Evolutionary conservation across 2,329 filamentous ascomycete genomes (phyloP).

Genomic region (Erysiphe pisi): DNA sequence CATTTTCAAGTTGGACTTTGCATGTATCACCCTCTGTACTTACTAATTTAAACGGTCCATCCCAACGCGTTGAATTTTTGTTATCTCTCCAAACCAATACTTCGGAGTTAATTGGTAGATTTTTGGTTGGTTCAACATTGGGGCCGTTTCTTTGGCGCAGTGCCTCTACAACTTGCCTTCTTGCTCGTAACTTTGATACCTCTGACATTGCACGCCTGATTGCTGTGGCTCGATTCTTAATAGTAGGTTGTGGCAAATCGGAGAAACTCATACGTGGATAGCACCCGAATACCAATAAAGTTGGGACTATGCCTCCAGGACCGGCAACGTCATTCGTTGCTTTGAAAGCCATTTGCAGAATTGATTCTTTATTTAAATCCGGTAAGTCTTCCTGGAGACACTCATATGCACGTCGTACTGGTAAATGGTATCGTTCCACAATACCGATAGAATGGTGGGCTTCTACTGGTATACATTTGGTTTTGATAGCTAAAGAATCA

Average conservation of each 20-base stretch:
- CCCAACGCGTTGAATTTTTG: neutral
- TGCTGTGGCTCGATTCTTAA: neutral
- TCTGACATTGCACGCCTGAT: neutral
- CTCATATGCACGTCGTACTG: neutral
- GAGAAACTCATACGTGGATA: neutral
- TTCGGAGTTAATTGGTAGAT: neutral
- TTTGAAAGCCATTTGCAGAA: too few species aligned
- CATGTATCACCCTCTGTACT: neutral
- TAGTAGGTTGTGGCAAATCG: neutral
- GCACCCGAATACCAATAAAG: neutral
- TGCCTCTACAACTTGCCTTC: neutral
- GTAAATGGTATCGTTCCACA: neutral
- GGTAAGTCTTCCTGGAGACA: neutral
- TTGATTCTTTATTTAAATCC: neutral
- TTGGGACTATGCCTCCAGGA: neutral
- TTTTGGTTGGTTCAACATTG: neutral
- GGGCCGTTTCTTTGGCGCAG: constrained; percentile 17
- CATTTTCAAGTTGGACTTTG: neutral
- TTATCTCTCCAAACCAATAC: neutral
- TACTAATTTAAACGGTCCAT: neutral
- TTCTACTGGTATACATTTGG: too few species aligned
- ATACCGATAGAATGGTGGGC: neutral
- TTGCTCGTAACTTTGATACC: neutral
- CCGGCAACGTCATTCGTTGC: neutral
- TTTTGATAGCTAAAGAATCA: too few species aligned